A percentile compares a stretch with the other conserved stretches of the same genome.
Evolutionary conservation across 2,329 filamentous ascomycete genomes (phyloP).

Genomic region (Trichothecium sympodiale): DNA sequence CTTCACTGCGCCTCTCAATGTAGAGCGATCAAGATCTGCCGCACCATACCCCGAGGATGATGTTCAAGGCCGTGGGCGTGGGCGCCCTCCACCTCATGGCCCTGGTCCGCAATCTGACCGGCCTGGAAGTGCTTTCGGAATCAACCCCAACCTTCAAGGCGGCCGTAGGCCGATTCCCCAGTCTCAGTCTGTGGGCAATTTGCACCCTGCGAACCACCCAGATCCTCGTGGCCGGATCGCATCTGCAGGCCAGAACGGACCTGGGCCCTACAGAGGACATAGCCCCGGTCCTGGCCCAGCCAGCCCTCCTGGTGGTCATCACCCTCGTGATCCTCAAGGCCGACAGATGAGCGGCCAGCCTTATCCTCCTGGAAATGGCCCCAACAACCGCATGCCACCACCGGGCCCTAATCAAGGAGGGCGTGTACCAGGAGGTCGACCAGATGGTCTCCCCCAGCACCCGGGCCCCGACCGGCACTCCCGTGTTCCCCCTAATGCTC

Average conservation of each 20-base stretch:
- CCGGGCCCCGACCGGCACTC: slow-evolving; percentile 15
- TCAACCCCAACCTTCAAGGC: slow-evolving; percentile 28
- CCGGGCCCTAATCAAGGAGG: not conserved
- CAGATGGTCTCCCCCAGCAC: slow-evolving; percentile 1
- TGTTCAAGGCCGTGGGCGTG: slow-evolving; percentile 17
- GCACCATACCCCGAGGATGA: slow-evolving; percentile 46
- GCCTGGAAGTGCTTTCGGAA: slow-evolving; percentile 42
- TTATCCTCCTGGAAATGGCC: slow-evolving; percentile 18
- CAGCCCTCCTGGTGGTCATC: slow-evolving; percentile 6
- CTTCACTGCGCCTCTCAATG: slow-evolving; percentile 36
- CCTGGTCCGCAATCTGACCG: slow-evolving; percentile 36
- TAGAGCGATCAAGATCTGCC: slow-evolving; percentile 32
- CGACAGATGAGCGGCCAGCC: slow-evolving; percentile 11
- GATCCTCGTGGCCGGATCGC: slow-evolving; percentile 31
- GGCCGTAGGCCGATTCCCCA: slow-evolving; percentile 4
- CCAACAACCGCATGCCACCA: slow-evolving; percentile 3
- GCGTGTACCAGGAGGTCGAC: slow-evolving; percentile 2
- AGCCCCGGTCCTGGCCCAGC: slow-evolving; percentile 21
- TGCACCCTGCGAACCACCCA: slow-evolving; percentile 28
- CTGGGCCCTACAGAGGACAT: slow-evolving; percentile 27
- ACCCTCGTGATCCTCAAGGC: slow-evolving; percentile 13
- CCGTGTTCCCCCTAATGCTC: slow-evolving; percentile 7
- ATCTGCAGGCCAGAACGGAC: slow-evolving; percentile 30
- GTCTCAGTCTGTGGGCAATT: slow-evolving; percentile 34
- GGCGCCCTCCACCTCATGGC: slow-evolving; percentile 34